Evolutionary conservation across 2,329 filamentous ascomycete genomes (phyloP), one percentile per base, ranked within the genome.

Genomic region (Xylaria hypoxylon): DNA sequence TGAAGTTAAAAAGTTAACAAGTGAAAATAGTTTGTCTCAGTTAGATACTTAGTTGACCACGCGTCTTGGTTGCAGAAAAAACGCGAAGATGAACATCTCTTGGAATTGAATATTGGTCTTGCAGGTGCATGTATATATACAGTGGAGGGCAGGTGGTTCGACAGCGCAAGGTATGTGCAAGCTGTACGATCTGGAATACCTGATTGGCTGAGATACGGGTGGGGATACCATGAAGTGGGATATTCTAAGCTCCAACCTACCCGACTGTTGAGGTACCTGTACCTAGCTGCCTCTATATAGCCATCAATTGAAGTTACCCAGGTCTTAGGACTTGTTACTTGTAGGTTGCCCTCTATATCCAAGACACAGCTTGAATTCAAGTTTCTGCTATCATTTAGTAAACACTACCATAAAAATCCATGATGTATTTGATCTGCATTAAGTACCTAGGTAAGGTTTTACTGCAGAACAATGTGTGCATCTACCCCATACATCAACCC

Each of bases 111-210:
- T n/a, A 10, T 38, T 15, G 35, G 35, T 38, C 35, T 11, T 13
- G 35, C 15, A 11, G 35, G 5, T 24, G 31, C 26, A 53, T 26
- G 51, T 55, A 55, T 28, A 55, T 55, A 19, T 44, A 42, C 52
- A 38, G 10, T 38, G 5, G 13, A 38, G 35, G 1, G 13, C 5
- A 38, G 10, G 52, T 28, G 15, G 35, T 24, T 42, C n/a, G 8
- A 17, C 8, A 2, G 13, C 52, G 4, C 6, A 40, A 28, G 22
- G n/a, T 55, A 28, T 35, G 7, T 2, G 10, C 19, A 24, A n/a
- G 22, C 33, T 24, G 5, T 24, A 24, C 11, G 11, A 6, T 26
- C 2, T 8, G 5, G 33, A 17, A 13, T 7, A 5, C 35, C 7
- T 55, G 19, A 53, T 55, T 42, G 15, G 52, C 7, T 40, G 1